Base-by-base conservation (phyloP, 805 yeast genomes). In the Spathaspora passalidarum region DNA sequence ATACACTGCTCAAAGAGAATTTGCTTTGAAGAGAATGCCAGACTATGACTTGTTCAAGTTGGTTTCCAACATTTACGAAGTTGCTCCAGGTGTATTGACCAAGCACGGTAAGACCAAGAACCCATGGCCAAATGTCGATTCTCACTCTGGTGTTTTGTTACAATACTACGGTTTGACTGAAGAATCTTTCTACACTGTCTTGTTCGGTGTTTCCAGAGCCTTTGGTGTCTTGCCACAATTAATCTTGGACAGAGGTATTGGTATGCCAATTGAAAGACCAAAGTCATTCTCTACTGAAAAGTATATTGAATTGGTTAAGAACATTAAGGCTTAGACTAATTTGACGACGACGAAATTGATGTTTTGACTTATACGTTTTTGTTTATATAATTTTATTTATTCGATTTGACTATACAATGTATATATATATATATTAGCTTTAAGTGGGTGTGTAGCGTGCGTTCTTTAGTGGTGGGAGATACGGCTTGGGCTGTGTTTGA, bases 241-340 rank as follows among this genome's bases (percentile, higher is more conserved):
- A 64, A 81, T 86, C 55, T 80, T 87, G 80, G 94, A 86, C 72
- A 76, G 94, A 53, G 80, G 82, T 54, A 67, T 82, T 46, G 92
- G 92, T 44, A 63, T 85, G 65, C 89, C 94, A 46, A 84, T 86
- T 54, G 94, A 86, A 70, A 79, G 94, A 65, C 94, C 94, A 62
- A 85, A 82, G 76, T 72, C 96, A 52, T 88, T 89, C 88, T 87
- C 96, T 51, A 88, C 96, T 55, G 92, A 88, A 74, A 89, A 89
- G 75, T 88, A 86, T 78, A 83, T 81, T 65, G 89, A 88, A 78
- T 74, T 88, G 68, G 95, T 85, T 62, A 75, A 79, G 57, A 65
- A 57, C 62, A 65, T 68, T 52, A 56, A 56, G 45, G 51, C 47
- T 51, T 40, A 47, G 8, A 25, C 21, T 44, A 39, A 42, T 42